A percentile compares a stretch with the other conserved stretches of the same genome.
Evolutionary conservation across 169 alveolate genomes (phyloP).

Genomic region (Perkinsus chesapeaki): DNA sequence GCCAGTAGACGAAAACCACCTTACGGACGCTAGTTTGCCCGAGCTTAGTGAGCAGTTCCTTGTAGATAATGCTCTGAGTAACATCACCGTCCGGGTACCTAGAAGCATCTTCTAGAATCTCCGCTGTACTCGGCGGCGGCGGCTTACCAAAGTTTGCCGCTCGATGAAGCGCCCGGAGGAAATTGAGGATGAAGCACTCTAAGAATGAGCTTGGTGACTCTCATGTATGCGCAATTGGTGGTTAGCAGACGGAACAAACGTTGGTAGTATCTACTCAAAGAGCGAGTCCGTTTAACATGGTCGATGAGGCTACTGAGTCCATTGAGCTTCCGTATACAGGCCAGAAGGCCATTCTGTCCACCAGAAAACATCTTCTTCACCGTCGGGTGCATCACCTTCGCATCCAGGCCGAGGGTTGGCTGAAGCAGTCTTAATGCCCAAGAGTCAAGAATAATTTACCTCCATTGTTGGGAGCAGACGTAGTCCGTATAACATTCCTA

Average conservation of each 20-base stretch:
- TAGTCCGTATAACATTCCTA: neutral
- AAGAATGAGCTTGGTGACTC: neutral
- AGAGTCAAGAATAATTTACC: neutral
- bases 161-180: neutral
- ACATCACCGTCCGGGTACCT: neutral
- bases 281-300: neutral
- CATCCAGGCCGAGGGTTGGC: neutral
- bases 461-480: neutral
- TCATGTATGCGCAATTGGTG: neutral
- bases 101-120: neutral
- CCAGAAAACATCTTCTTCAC: neutral
- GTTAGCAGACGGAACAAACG: neutral
- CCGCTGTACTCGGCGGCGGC: neutral
- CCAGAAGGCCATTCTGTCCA: neutral
- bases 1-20: neutral
- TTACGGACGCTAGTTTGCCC: neutral
- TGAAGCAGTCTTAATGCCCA: neutral
- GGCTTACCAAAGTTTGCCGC: neutral
- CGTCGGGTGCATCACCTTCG: neutral
- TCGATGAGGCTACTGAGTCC: neutral
- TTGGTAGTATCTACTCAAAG: neutral
- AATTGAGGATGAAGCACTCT: neutral
- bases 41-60: neutral
- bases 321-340: neutral
- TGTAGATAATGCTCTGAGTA: neutral